These are phyloP conservation scores for Dimargaris verticillata DNA, from an alignment of 192 early-diverging fungal genomes.

Conservation along the genomic window DNA sequence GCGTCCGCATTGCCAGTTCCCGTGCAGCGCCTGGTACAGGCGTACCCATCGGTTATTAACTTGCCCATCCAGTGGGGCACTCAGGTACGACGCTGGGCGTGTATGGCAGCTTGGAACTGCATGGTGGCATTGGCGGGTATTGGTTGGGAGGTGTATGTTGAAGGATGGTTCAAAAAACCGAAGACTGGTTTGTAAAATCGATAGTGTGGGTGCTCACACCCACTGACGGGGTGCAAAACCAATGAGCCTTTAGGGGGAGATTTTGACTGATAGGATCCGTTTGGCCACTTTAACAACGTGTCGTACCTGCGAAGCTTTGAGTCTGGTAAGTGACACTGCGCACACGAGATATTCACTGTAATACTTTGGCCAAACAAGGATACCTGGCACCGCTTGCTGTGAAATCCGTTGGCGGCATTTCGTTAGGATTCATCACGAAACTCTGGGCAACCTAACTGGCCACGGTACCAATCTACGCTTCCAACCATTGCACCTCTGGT, in stretches of 20 bases:
- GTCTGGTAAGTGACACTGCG: slow-evolving; percentile 12
- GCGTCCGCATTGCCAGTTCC: background rate
- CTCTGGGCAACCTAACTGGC: background rate
- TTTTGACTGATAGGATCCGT: slow-evolving; percentile 12
- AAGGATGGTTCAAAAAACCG: background rate
- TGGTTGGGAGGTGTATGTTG: background rate
- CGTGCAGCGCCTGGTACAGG: background rate
- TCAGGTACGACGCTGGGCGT: background rate
- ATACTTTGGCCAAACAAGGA: background rate
- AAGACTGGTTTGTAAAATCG: background rate
- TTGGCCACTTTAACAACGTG: slow-evolving; percentile 31
- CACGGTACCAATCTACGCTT: background rate
- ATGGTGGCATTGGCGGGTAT: background rate
- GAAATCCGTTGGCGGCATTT: background rate
- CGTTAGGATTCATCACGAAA: background rate
- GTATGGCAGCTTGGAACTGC: background rate
- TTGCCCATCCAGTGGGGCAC: slow-evolving; percentile 10
- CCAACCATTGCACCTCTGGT: too few relatives aligned
- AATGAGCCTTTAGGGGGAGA: background rate
- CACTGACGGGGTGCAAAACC: background rate
- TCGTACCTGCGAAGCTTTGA: slow-evolving; percentile 24
- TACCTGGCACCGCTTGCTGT: background rate
- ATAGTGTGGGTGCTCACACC: background rate
- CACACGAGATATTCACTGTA: background rate
- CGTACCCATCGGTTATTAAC: slow-evolving; percentile 4